These are phyloP conservation scores for Ophiocordyceps camponoti-floridani DNA, from an alignment of 2,329 filamentous ascomycete genomes.

Conservation along the genomic window DNA sequence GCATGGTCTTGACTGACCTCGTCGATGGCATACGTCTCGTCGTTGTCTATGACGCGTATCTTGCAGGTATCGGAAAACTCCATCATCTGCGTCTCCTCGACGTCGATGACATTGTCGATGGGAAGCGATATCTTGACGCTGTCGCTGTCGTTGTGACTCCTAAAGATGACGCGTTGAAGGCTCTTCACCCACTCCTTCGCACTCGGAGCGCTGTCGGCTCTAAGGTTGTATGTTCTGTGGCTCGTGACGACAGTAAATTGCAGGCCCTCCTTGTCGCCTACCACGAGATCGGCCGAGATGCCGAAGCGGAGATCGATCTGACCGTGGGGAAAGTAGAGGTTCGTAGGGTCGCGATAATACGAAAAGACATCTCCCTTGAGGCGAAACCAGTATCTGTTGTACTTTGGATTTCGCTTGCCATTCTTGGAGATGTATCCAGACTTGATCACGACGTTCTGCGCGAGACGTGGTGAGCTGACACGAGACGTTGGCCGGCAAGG, in stretches of 20 bases:
- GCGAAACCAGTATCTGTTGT: slow-evolving; percentile 82
- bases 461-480: slow-evolving; percentile 4
- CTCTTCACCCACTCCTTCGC: slow-evolving; percentile 95
- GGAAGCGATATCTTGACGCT: slow-evolving; percentile 92
- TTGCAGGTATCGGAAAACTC: slow-evolving; percentile 91
- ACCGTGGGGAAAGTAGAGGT: slow-evolving; percentile 80
- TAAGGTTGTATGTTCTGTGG: slow-evolving; percentile 70
- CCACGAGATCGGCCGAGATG: slow-evolving; percentile 64
- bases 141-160: slow-evolving; percentile 89
- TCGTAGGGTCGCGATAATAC: slow-evolving; percentile 70
- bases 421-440: slow-evolving; percentile 80
- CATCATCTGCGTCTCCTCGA: slow-evolving; percentile 80
- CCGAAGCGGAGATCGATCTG: slow-evolving; percentile 86
- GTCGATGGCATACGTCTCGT: slow-evolving; percentile 87
- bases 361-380: slow-evolving; percentile 83
- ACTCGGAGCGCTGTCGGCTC: slow-evolving; percentile 70
- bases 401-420: slow-evolving; percentile 73
- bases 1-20: slow-evolving; percentile 37
- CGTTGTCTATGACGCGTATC: slow-evolving; percentile 79
- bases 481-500: too few relatives aligned
- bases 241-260: slow-evolving; percentile 71
- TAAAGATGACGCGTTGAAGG: slow-evolving; percentile 85
- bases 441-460: slow-evolving; percentile 55
- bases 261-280: slow-evolving; percentile 59
- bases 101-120: slow-evolving; percentile 74